These are phyloP conservation scores for Talaromyces borbonicus DNA, from an alignment of 495 filamentous ascomycete genomes.

Conservation along the genomic window DNA sequence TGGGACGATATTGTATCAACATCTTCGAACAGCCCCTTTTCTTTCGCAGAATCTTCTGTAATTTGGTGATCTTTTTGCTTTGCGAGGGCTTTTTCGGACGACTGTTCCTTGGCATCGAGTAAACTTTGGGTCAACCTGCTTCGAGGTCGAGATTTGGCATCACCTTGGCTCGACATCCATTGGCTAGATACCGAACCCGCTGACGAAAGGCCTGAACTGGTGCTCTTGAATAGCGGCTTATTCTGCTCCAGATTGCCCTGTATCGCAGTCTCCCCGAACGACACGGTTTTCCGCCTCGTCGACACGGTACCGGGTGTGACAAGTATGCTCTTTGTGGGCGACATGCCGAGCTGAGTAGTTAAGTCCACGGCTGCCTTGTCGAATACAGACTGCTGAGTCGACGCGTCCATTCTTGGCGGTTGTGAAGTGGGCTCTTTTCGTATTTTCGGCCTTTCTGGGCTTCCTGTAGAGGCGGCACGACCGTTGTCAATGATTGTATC, in stretches of 20 bases:
- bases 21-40: not conserved
- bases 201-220: slow-evolving; percentile 26
- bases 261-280: slow-evolving; percentile 65
- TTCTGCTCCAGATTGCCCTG: slow-evolving; percentile 46
- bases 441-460: slow-evolving; percentile 10
- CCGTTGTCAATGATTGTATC: slow-evolving; percentile 22
- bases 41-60: slow-evolving; percentile 12
- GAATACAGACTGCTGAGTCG: slow-evolving; percentile 11
- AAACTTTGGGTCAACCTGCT: slow-evolving; percentile 38
- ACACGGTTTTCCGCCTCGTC: slow-evolving; percentile 77
- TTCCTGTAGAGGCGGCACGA: slow-evolving; percentile 16
- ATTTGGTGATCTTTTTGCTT: slow-evolving; percentile 3
- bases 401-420: not conserved
- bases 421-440: not conserved
- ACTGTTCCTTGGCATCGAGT: slow-evolving; percentile 35
- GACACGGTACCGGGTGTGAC: slow-evolving; percentile 79
- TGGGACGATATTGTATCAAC: slow-evolving; percentile 6
- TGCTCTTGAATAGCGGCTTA: slow-evolving; percentile 19
- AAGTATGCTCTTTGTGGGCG: slow-evolving; percentile 74
- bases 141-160: slow-evolving; percentile 35
- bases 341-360: slow-evolving; percentile 31
- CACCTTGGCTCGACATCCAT: slow-evolving; percentile 44
- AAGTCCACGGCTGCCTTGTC: slow-evolving; percentile 18
- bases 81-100: slow-evolving; percentile 15
- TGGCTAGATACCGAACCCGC: slow-evolving; percentile 58